Evolutionary conservation across 805 yeast genomes (phyloP).

Genomic region (Ogataea pignaliae): DNA sequence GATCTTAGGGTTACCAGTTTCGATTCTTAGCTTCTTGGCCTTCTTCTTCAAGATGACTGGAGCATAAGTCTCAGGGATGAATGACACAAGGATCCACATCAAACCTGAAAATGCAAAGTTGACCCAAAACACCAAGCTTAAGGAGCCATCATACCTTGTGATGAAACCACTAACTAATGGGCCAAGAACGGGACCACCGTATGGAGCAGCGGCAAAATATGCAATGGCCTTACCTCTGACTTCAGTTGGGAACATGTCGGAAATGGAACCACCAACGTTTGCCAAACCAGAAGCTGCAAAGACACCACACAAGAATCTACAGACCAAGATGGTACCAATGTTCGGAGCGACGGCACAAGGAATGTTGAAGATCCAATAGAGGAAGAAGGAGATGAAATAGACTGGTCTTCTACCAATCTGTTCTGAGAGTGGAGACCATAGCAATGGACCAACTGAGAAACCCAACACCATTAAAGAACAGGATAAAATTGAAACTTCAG

Average conservation of each 20-base stretch:
- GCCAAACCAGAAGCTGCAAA: slow-evolving; percentile 80
- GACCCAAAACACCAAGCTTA: slow-evolving; percentile 80
- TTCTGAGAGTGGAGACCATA: slow-evolving; percentile 89
- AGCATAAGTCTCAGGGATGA: slow-evolving; percentile 88
- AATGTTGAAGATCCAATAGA: slow-evolving; percentile 75
- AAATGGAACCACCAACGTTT: slow-evolving; percentile 86
- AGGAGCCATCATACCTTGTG: slow-evolving; percentile 60
- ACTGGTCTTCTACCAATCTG: slow-evolving; percentile 83
- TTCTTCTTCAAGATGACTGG: slow-evolving; percentile 70
- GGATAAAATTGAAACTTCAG: slow-evolving; percentile 73
- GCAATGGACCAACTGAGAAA: slow-evolving; percentile 77
- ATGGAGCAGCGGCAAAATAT: slow-evolving; percentile 87
- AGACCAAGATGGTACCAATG: slow-evolving; percentile 73
- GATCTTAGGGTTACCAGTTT: slow-evolving; percentile 76
- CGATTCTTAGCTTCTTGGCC: slow-evolving; percentile 64
- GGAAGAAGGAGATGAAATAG: slow-evolving; percentile 67
- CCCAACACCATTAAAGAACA: slow-evolving; percentile 89
- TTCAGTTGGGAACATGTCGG: slow-evolving; percentile 79
- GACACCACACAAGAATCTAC: slow-evolving; percentile 85
- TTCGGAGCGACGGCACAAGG: slow-evolving; percentile 85
- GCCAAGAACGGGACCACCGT: slow-evolving; percentile 89
- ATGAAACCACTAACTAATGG: slow-evolving; percentile 87
- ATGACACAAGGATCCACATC: slow-evolving; percentile 61
- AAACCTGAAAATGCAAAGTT: slow-evolving; percentile 89
- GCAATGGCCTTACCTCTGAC: slow-evolving; percentile 89